Evolutionary conservation across 192 early-diverging fungal genomes (phyloP).

Genomic region (Linnemannia elongata): DNA sequence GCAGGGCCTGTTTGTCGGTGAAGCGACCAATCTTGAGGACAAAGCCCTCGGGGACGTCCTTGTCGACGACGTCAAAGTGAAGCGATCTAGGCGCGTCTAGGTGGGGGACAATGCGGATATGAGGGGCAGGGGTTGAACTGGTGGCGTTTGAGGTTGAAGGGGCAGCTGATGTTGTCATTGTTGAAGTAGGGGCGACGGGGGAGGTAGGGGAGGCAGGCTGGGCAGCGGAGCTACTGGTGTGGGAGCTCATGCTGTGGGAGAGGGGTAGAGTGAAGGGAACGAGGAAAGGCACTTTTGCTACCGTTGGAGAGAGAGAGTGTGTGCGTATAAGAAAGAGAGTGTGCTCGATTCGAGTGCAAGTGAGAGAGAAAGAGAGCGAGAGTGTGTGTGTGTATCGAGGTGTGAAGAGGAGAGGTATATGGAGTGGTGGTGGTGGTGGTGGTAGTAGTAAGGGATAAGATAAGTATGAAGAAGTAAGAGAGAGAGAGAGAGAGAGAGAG

Average conservation of each 20-base stretch:
- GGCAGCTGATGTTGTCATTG: conserved; percentile 1
- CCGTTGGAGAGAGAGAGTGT: background rate
- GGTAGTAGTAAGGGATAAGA: background rate
- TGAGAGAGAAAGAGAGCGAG: background rate
- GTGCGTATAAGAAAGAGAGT: background rate
- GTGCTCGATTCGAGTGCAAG: background rate
- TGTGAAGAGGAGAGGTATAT: background rate
- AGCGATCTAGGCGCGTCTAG: conserved; percentile 64
- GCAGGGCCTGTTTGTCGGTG: conserved; percentile 71
- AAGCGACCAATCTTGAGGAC: conserved; percentile 81
- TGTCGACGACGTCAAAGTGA: conserved; percentile 69
- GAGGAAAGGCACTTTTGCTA: conserved; percentile 54
- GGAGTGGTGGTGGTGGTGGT: background rate
- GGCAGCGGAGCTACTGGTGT: conserved; percentile 8
- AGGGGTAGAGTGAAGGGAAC: conserved; percentile 39
- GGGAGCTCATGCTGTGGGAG: conserved; percentile 42
- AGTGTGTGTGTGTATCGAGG: background rate
- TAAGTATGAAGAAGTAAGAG: background rate
- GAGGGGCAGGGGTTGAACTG: conserved; percentile 34
- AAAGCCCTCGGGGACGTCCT: conserved; percentile 71
- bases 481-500: background rate
- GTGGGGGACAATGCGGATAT: conserved; percentile 72
- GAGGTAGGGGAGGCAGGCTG: conserved; percentile 3
- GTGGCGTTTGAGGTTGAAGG: conserved; percentile 22
- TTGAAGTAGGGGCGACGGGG: background rate